A percentile compares a stretch with the other conserved stretches of the same genome.
Conservation (phyloP, 805 yeast genomes). For the Teunomyces cretensis region DNA sequence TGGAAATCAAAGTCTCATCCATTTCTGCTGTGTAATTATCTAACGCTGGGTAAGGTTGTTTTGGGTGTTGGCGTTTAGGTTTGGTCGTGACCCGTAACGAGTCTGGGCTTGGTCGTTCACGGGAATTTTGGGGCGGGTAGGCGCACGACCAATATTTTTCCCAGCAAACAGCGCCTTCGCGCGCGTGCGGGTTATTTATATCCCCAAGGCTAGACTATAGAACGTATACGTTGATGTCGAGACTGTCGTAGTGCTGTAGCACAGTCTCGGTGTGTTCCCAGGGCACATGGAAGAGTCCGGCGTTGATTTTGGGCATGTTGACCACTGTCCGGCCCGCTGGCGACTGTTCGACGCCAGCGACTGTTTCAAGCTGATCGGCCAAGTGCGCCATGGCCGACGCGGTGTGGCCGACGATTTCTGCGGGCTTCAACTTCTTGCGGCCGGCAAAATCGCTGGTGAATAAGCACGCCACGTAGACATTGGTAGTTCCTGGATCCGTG, state of each 20-base stretch:
- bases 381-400: slow-evolving; percentile 49
- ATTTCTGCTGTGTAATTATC: slow-evolving; percentile 27
- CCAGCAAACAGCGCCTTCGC: not conserved
- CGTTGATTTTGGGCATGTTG: slow-evolving; percentile 74
- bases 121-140: not conserved
- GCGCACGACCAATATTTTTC: not conserved
- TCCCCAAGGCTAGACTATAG: slow-evolving; percentile 15
- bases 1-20: slow-evolving; percentile 79
- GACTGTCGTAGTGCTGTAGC: slow-evolving; percentile 29
- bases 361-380: slow-evolving; percentile 30
- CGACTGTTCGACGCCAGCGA: slow-evolving; percentile 4
- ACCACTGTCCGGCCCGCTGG: slow-evolving; percentile 26
- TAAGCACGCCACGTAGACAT: slow-evolving; percentile 56
- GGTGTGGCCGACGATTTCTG: slow-evolving; percentile 53
- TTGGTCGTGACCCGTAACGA: not conserved
- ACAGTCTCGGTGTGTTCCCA: slow-evolving; percentile 68
- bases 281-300: slow-evolving; percentile 79
- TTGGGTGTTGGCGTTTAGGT: not conserved
- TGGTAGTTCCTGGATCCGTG: slow-evolving; percentile 29
- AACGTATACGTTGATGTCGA: slow-evolving; percentile 48
- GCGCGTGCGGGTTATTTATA: not conserved
- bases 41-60: not conserved
- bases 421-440: slow-evolving; percentile 39
- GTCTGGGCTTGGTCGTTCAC: not conserved
- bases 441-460: slow-evolving; percentile 64